These are phyloP conservation scores for Coemansia sp. DNA, from an alignment of 192 early-diverging fungal species.

Conservation along the genomic window DNA sequence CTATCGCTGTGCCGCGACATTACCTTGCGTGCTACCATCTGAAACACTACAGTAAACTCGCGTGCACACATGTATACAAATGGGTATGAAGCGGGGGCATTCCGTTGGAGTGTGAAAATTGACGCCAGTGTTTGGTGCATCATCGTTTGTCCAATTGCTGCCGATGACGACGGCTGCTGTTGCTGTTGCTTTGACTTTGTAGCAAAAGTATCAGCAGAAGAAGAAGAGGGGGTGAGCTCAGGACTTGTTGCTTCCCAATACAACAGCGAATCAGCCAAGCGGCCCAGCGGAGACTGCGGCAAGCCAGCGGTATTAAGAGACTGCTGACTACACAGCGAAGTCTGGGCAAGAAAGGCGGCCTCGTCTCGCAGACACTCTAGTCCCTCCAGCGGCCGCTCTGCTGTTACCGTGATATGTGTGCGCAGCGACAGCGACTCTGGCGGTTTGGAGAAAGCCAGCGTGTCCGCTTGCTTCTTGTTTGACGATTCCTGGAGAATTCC, in stretches of 20 bases:
- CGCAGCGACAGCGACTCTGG: slow-evolving; percentile 49
- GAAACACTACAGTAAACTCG: slow-evolving; percentile 40
- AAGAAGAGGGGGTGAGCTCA: neutral
- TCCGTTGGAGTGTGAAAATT: slow-evolving; percentile 24
- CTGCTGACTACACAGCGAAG: slow-evolving; percentile 19
- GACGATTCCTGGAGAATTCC: neutral
- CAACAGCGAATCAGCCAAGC: slow-evolving; percentile 33
- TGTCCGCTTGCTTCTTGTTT: neutral
- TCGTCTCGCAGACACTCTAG: slow-evolving; percentile 21
- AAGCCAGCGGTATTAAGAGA: neutral
- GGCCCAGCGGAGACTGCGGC: slow-evolving; percentile 5
- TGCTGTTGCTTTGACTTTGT: slow-evolving; percentile 5
- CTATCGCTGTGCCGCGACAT: slow-evolving; percentile 2
- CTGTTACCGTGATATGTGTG: slow-evolving; percentile 34
- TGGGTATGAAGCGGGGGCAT: slow-evolving; percentile 28
- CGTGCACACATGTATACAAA: slow-evolving; percentile 38
- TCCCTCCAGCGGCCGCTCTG: slow-evolving; percentile 8
- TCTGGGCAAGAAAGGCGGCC: slow-evolving; percentile 20
- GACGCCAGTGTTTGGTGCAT: slow-evolving; percentile 36
- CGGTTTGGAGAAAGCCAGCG: slow-evolving; percentile 25
- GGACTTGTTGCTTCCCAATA: slow-evolving; percentile 21
- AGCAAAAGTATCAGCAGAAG: slow-evolving; percentile 4
- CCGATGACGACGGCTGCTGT: neutral
- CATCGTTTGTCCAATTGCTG: neutral
- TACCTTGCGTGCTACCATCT: slow-evolving; percentile 12